Conservation (phyloP, 768 basidiomycete species). For the Phlebiopsis flavidoalba region DNA sequence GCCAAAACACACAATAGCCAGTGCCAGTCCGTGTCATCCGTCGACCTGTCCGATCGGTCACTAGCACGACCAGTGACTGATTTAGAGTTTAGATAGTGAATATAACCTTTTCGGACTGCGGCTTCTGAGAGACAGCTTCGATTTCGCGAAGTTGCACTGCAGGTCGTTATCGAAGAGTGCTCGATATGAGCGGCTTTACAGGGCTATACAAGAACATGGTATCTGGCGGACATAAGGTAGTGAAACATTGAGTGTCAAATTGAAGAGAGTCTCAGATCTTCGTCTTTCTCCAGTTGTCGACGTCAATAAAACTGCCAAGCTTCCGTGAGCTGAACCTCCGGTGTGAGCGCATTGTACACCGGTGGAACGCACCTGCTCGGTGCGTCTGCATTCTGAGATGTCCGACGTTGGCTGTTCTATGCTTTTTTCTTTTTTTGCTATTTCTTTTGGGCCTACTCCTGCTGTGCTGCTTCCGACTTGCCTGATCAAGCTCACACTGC, state of each 20-base stretch:
- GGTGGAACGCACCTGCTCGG: conserved; percentile 42
- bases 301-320: background rate
- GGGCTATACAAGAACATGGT: background rate
- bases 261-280: background rate
- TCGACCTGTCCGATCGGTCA: no score
- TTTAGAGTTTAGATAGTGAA: no score
- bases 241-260: background rate
- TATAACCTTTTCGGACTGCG: background rate
- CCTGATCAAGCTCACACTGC: conserved; percentile 56
- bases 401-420: no score
- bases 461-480: conserved; percentile 51
- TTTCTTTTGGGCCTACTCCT: no score
- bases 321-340: conserved; percentile 1
- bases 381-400: conserved; percentile 49
- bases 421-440: no score
- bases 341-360: background rate
- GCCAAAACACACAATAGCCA: no score
- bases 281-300: background rate
- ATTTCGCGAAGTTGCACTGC: background rate
- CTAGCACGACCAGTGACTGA: no score
- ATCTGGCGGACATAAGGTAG: background rate
- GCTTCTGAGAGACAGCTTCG: background rate
- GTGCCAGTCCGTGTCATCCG: no score
- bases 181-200: background rate
- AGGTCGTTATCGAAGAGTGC: background rate